Percentiles rank a stretch among this genome's conserved stretches.
These are phyloP conservation scores for Penicillium samsonianum DNA, from an alignment of 495 filamentous ascomycete species.

Conservation along the genomic window DNA sequence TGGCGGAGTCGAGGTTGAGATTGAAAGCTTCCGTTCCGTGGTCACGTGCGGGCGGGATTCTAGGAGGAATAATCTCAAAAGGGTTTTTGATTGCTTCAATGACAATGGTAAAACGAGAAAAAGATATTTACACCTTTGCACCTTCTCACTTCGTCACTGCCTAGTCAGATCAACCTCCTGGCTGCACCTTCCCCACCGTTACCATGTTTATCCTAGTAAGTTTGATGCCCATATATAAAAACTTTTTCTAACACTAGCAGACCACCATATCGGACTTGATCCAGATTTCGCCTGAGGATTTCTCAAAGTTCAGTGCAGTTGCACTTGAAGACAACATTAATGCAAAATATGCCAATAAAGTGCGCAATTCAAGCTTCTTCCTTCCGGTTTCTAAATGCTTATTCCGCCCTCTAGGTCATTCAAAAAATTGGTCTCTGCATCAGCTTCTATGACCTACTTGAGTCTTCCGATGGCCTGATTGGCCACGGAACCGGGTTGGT, in stretches of 20 bases:
- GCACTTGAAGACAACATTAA: conserved; percentile 95
- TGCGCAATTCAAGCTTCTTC: conserved; percentile 31
- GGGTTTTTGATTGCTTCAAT: conserved; percentile 15
- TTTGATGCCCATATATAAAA: conserved; percentile 11
- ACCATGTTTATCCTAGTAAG: conserved; percentile 62
- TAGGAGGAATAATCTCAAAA: conserved; percentile 8
- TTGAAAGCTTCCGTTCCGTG: conserved; percentile 1
- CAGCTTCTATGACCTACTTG: conserved; percentile 82
- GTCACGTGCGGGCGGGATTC: not conserved
- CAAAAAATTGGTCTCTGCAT: conserved; percentile 89
- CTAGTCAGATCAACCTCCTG: not conserved
- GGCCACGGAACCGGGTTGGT: conserved; percentile 87
- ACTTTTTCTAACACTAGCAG: conserved; percentile 35
- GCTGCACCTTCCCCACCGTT: not conserved
- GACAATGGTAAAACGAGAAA: not conserved
- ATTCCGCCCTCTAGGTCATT: conserved; percentile 49
- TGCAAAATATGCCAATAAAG: conserved; percentile 91
- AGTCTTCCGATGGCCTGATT: conserved; percentile 86
- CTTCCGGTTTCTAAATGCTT: conserved; percentile 6
- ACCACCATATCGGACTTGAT: conserved; percentile 85
- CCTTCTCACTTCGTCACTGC: not conserved
- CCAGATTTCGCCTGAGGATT: conserved; percentile 83
- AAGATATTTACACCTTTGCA: not conserved
- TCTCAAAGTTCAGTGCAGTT: conserved; percentile 71
- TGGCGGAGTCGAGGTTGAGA: not conserved